Evolutionary conservation across 306 rosid species (phyloP).

Genomic region (Echinosophora koreensis): DNA sequence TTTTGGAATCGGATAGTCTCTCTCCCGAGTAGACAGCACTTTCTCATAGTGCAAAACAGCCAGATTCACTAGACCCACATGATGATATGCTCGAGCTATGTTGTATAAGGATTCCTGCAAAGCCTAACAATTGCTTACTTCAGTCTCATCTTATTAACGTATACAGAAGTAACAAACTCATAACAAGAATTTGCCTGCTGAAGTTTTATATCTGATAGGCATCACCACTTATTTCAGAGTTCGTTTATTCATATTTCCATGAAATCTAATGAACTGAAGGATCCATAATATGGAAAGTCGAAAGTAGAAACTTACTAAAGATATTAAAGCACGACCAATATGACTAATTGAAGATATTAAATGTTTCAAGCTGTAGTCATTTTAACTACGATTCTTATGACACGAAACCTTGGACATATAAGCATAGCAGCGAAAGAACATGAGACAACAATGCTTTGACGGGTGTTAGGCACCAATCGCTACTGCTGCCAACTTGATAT

Average conservation of each 20-base stretch:
- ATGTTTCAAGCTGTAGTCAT: too few relatives aligned
- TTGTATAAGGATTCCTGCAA: conserved; percentile 85
- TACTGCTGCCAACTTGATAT: too few relatives aligned
- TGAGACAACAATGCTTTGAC: too few relatives aligned
- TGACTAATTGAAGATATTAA: too few relatives aligned
- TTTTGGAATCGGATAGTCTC: conserved; percentile 74
- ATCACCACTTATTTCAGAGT: conserved; percentile 3
- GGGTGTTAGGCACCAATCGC: too few relatives aligned
- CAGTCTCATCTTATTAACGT: conserved; percentile 10
- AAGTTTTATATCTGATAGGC: background rate
- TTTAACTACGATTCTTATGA: too few relatives aligned
- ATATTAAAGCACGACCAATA: too few relatives aligned
- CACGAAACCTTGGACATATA: too few relatives aligned
- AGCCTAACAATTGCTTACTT: background rate
- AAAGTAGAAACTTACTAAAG: too few relatives aligned
- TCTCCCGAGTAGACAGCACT: conserved; percentile 70
- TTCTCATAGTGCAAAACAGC: conserved; percentile 75
- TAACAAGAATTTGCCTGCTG: background rate
- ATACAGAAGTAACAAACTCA: background rate
- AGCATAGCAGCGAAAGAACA: too few relatives aligned
- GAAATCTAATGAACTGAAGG: conserved; percentile 28
- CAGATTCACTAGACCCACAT: conserved; percentile 78
- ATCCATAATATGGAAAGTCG: background rate
- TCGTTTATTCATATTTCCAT: conserved; percentile 1
- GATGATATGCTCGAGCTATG: conserved; percentile 86